Evolutionary conservation across 1,139 yeast genomes (phyloP), one percentile per base, ranked within the genome.

Genomic region (Taphrina wiesneri): DNA sequence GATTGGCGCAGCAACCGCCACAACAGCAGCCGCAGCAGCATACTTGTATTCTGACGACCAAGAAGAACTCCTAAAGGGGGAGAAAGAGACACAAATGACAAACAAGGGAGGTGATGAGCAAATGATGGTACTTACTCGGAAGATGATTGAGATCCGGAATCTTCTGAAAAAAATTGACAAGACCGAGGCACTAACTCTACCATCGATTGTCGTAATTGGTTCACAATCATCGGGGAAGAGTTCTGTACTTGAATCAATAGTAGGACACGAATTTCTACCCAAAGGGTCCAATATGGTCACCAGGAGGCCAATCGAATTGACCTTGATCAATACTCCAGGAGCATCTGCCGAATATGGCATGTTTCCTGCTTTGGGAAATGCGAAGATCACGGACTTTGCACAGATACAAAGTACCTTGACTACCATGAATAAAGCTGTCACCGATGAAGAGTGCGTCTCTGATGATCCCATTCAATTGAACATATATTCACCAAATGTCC

Each of bases 161-260:
- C 83, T 93, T 56, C 79, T 95, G 65, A 84, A 88, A 67, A 85
- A 84, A 69, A 85, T 95, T 21, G 96, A 91, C 73, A 87, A 88
- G 69, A 80, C 87, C 3, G 92, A 90, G 49, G 60, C 70, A 5
- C 54, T 69, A 19, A 89, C 87, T 70, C 79, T 95, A 49, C 99
- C 99, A 1, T 88, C 97, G 0, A 95, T 95, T 71, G 99, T 95
- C 19, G 99, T 95, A 0, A 85, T 95, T 71, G 99, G 99, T 0
- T 93, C 99, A 0, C 99, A 95, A 78, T 89, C 97, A 11, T 90
- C 97, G 62, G 99, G 99, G 63, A 92, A 92, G 76, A 89, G 97
- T 0, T 91, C 97, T 0, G 98, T 92, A 0, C 81, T 92, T 68
- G 98, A 92, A 75, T 85, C 96, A 17, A 88, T 92, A 68, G 98